These are phyloP conservation scores for Claviceps sp. DNA, from an alignment of 2,329 filamentous ascomycete genomes.

Conservation along the genomic window DNA sequence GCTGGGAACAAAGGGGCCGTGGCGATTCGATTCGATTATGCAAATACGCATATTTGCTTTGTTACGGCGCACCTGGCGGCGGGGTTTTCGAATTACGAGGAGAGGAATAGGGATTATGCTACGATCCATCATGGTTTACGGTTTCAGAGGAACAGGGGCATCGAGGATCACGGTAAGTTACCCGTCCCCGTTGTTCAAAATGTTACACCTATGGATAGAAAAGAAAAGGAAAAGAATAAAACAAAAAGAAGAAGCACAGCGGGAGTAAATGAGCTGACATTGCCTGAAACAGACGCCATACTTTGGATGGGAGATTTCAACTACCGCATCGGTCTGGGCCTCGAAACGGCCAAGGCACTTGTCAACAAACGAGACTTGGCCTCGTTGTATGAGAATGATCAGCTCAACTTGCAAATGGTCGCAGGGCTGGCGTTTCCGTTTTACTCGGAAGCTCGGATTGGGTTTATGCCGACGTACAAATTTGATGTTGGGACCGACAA, in stretches of 20 bases:
- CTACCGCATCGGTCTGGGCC: conserved; percentile 78
- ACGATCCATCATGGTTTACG: conserved; percentile 78
- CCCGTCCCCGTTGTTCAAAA: not conserved
- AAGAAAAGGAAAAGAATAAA: not conserved
- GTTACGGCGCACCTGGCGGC: conserved; percentile 94
- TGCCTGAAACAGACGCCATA: conserved; percentile 43
- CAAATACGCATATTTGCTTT: conserved; percentile 84
- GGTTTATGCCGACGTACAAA: conserved; percentile 89
- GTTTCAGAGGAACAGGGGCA: conserved; percentile 81
- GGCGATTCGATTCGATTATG: conserved; percentile 89
- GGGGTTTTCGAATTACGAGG: conserved; percentile 92
- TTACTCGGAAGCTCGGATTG: conserved; percentile 81
- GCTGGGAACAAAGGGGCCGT: conserved; percentile 97
- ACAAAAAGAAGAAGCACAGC: too few relatives aligned
- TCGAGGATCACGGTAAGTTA: conserved; percentile 67
- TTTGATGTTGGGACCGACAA: conserved; percentile 79
- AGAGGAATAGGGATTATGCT: conserved; percentile 83
- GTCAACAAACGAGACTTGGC: conserved; percentile 62
- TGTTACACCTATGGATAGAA: too few relatives aligned
- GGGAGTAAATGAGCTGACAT: not conserved
- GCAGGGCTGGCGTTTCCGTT: conserved; percentile 79
- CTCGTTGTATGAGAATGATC: conserved; percentile 79
- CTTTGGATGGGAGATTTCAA: conserved; percentile 98
- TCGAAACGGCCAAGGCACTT: conserved; percentile 63
- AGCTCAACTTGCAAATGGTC: conserved; percentile 94